Evolutionary conservation across 2,329 filamentous ascomycete species (phyloP).

Genomic region (Graphilbum sp.): DNA sequence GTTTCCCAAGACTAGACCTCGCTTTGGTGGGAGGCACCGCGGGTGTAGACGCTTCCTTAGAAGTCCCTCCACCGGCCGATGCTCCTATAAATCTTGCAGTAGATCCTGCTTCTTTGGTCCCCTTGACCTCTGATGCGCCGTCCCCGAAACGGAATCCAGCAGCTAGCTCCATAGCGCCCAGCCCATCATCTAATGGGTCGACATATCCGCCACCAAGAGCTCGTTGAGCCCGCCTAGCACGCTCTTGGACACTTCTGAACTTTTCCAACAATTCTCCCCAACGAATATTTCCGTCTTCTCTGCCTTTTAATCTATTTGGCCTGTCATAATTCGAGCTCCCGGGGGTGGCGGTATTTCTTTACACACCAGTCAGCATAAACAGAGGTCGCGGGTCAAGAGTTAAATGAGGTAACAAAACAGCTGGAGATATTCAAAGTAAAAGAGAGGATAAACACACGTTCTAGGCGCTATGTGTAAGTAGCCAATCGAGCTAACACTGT

Average conservation of each 20-base stretch:
- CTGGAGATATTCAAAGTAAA: too few relatives aligned
- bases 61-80: background rate
- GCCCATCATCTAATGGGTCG: conserved; percentile 24
- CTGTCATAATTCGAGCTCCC: conserved; percentile 47
- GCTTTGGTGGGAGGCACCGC: conserved; percentile 36
- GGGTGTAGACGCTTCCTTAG: conserved; percentile 29
- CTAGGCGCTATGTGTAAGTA: conserved; percentile 72
- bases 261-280: conserved; percentile 92
- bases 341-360: conserved; percentile 29
- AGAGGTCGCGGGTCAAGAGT: too few relatives aligned
- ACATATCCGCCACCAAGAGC: conserved; percentile 31
- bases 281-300: conserved; percentile 71
- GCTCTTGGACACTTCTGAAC: conserved; percentile 82
- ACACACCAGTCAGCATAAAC: conserved; percentile 9
- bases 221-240: conserved; percentile 55
- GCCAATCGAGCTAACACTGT: conserved; percentile 92
- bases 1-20: conserved; percentile 45
- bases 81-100: background rate
- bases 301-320: conserved; percentile 60
- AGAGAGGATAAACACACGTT: too few relatives aligned
- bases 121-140: conserved; percentile 20
- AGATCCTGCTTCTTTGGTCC: conserved; percentile 19
- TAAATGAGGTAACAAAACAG: too few relatives aligned
- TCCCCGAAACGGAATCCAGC: conserved; percentile 25
- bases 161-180: conserved; percentile 18